Percentiles rank a stretch among this genome's conserved stretches.
phyloP scores from a whole-genome alignment of 164 flowering plant species.

The Paratinospora sagittata region DNA sequence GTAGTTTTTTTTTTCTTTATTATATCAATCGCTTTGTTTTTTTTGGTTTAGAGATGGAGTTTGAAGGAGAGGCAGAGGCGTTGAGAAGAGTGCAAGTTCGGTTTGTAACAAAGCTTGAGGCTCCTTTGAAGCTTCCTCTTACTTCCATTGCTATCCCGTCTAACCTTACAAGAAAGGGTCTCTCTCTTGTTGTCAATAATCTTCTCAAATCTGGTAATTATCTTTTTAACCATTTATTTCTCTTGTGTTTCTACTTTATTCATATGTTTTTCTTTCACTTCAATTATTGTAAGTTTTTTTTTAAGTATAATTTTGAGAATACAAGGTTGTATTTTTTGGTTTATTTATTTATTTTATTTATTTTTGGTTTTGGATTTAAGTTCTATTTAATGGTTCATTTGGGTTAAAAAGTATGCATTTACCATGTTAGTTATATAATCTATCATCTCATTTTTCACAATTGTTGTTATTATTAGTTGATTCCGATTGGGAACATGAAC shows the following conservation, averaged over 20 bases:
- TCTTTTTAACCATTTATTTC: neutral
- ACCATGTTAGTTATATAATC: neutral
- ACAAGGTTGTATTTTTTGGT: too few relatives aligned
- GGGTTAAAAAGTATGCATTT: too few relatives aligned
- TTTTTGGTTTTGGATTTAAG: too few relatives aligned
- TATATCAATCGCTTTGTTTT: too few relatives aligned
- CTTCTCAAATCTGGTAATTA: slow-evolving; percentile 58
- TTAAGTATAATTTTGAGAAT: too few relatives aligned
- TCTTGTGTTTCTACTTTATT: neutral
- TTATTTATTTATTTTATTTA: too few relatives aligned
- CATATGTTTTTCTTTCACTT: neutral
- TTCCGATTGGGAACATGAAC: slow-evolving; percentile 55
- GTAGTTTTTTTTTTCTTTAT: too few relatives aligned
- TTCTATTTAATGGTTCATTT: too few relatives aligned
- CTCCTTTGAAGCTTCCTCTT: slow-evolving; percentile 49
- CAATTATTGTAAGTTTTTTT: neutral
- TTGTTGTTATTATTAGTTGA: slow-evolving; percentile 34
- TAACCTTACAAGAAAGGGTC: slow-evolving; percentile 58
- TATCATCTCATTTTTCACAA: neutral
- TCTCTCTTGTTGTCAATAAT: slow-evolving; percentile 68
- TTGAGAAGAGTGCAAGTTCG: slow-evolving; percentile 64
- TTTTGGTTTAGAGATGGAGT: slow-evolving; percentile 6
- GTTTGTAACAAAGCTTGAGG: slow-evolving; percentile 65
- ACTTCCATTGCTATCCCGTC: slow-evolving; percentile 72
- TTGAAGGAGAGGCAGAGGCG: slow-evolving; percentile 28